phyloP scores from a whole-genome alignment of 345 rosid genomes.

The Salix caprea region DNA sequence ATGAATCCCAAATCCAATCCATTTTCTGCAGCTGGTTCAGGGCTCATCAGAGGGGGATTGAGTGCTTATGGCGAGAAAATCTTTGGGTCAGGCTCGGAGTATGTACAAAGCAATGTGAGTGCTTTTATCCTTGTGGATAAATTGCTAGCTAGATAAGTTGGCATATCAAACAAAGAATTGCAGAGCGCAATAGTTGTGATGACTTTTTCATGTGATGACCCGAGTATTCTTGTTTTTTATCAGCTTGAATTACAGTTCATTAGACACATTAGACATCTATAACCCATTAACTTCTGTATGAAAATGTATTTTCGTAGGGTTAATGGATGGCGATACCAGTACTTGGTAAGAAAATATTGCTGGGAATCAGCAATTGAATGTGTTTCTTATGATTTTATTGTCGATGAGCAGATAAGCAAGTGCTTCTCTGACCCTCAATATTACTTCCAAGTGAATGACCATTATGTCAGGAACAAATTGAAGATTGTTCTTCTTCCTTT shows the following conservation, averaged over 20 bases:
- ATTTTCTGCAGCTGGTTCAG: slow-evolving; percentile 45
- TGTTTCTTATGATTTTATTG: neutral
- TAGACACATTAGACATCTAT: no score
- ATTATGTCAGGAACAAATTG: slow-evolving; percentile 48
- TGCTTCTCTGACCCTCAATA: slow-evolving; percentile 60
- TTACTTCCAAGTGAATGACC: slow-evolving; percentile 58
- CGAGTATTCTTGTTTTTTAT: neutral
- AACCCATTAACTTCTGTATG: no score
- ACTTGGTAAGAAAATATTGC: neutral
- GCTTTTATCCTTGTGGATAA: neutral
- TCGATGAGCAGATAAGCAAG: slow-evolving; percentile 40
- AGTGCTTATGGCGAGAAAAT: slow-evolving; percentile 50
- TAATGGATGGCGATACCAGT: neutral
- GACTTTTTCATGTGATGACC: no score
- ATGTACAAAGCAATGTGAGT: slow-evolving; percentile 65
- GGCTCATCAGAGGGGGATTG: slow-evolving; percentile 45
- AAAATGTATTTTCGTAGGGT: no score
- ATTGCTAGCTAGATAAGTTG: no score
- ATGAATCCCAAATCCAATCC: slow-evolving; percentile 38
- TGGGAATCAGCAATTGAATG: neutral
- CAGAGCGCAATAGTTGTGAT: no score
- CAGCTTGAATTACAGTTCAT: neutral
- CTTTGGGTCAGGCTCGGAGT: slow-evolving; percentile 52
- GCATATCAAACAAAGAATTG: no score
- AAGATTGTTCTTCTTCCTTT: slow-evolving; percentile 53